Evolutionary conservation across 1,284 basidiomycete genomes (phyloP).

Genomic region (Tremellales sp.): DNA sequence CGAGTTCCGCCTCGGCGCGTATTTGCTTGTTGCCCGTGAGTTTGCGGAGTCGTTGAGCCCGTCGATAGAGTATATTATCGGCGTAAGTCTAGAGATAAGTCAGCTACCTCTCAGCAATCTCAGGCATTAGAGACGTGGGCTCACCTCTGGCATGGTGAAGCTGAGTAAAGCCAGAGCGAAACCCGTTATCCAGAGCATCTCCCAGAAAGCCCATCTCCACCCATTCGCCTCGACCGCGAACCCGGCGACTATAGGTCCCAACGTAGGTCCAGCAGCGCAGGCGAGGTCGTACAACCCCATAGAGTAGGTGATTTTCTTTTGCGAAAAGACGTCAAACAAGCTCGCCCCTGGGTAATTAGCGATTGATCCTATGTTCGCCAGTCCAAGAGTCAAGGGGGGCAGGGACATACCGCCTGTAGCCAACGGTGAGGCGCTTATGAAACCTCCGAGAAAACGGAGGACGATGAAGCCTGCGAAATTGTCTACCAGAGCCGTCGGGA

Average conservation of each 20-base stretch:
- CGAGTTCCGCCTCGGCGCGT: slow-evolving; percentile 22
- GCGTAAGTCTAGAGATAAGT: slow-evolving; percentile 21
- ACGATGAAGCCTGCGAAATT: slow-evolving; percentile 40
- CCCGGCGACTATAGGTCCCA: slow-evolving; percentile 32
- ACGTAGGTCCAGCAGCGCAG: slow-evolving; percentile 23
- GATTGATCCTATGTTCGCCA: too few relatives aligned
- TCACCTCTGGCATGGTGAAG: slow-evolving; percentile 41
- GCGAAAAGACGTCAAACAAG: slow-evolving; percentile 23
- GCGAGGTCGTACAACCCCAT: slow-evolving; percentile 29
- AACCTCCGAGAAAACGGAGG: slow-evolving; percentile 46
- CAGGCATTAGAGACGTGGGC: too few relatives aligned
- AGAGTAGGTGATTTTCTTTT: slow-evolving; percentile 24
- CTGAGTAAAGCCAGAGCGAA: slow-evolving; percentile 25
- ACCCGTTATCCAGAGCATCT: slow-evolving; percentile 40
- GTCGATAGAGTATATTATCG: slow-evolving; percentile 42
- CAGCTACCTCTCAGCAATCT: too few relatives aligned
- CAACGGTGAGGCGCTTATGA: slow-evolving; percentile 41
- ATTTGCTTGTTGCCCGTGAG: slow-evolving; percentile 37
- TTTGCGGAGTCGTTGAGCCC: slow-evolving; percentile 42
- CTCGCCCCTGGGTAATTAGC: slow-evolving; percentile 20
- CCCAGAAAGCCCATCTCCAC: slow-evolving; percentile 47
- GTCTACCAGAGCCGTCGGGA: slow-evolving; percentile 36
- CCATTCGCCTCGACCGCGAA: slow-evolving; percentile 30
- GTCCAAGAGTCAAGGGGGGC: too few relatives aligned
- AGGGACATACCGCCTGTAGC: slow-evolving; percentile 30